Evolutionary conservation across 2,329 filamentous ascomycete species (phyloP).

Genomic region (Drechslera avenae): DNA sequence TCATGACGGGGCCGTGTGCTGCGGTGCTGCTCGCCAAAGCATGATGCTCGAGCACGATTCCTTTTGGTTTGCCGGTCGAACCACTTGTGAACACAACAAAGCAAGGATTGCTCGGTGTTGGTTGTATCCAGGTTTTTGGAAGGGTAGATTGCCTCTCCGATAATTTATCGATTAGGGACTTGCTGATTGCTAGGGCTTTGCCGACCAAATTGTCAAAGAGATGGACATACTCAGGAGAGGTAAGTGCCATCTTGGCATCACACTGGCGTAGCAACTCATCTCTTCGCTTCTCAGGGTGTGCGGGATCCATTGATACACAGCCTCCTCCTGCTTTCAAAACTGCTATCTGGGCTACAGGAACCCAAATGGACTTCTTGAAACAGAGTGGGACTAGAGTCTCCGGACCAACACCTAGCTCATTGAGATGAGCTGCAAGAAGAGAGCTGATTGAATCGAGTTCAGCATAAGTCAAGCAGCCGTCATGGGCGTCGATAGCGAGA

Average conservation of each 20-base stretch:
- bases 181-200: not conserved
- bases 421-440: not conserved
- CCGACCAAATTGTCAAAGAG: not conserved
- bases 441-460: not conserved
- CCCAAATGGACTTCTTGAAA: not conserved
- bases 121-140: not conserved
- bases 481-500: not conserved
- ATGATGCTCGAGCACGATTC: constrained; percentile 54
- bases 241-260: constrained; percentile 1
- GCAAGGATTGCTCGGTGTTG: constrained; percentile 48
- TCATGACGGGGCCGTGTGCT: constrained; percentile 41
- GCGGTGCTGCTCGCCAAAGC: not conserved
- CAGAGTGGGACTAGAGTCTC: not conserved
- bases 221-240: not conserved
- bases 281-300: not conserved
- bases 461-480: not conserved
- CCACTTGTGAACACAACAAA: constrained; percentile 77
- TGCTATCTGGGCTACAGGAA: not conserved
- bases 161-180: not conserved
- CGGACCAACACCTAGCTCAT: not conserved
- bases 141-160: not conserved
- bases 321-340: not conserved
- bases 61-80: constrained; percentile 76
- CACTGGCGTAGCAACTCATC: not conserved
- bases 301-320: not conserved